Percentiles rank a stretch among this genome's conserved stretches.
These are phyloP conservation scores for Artomyces pyxidatus DNA, from an alignment of 768 basidiomycete genomes.

Conservation along the genomic window DNA sequence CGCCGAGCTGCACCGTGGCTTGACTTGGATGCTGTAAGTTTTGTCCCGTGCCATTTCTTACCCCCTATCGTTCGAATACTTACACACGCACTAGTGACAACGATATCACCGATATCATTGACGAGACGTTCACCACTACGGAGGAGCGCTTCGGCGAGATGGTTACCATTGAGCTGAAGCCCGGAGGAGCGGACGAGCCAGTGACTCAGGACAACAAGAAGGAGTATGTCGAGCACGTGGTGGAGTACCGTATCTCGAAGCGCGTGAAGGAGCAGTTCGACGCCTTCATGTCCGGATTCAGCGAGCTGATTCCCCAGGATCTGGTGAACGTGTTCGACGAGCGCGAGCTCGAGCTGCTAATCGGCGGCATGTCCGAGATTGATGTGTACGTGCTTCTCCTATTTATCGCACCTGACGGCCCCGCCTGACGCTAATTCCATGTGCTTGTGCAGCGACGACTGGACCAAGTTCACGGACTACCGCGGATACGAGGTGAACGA, in stretches of 20 bases:
- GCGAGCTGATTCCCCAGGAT: slow-evolving; percentile 97
- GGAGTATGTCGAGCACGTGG: slow-evolving; percentile 90
- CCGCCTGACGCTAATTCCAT: slow-evolving; percentile 5
- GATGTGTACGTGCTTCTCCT: slow-evolving; percentile 68
- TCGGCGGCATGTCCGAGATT: slow-evolving; percentile 99
- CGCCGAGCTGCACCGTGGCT: slow-evolving; percentile 85
- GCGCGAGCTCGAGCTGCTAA: slow-evolving; percentile 91
- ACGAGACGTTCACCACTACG: slow-evolving; percentile 94
- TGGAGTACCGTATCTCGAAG: slow-evolving; percentile 95
- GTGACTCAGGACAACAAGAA: slow-evolving; percentile 99
- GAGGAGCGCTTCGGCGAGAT: slow-evolving; percentile 99
- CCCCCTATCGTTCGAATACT: slow-evolving; percentile 12
- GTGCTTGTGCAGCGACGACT: slow-evolving; percentile 63
- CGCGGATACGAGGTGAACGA: slow-evolving; percentile 93
- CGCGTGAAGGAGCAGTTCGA: slow-evolving; percentile 99
- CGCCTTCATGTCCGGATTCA: slow-evolving; percentile 99
- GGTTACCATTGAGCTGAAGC: slow-evolving; percentile 91
- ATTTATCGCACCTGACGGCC: background rate
- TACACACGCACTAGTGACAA: slow-evolving; percentile 61
- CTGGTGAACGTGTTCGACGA: slow-evolving; percentile 98
- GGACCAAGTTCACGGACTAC: slow-evolving; percentile 99
- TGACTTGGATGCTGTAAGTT: slow-evolving; percentile 98
- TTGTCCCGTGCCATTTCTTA: background rate
- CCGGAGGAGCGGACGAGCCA: slow-evolving; percentile 75
- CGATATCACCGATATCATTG: slow-evolving; percentile 96